phyloP scores from a whole-genome alignment of 2,329 filamentous ascomycete genomes.

The Canariomyces notabilis region DNA sequence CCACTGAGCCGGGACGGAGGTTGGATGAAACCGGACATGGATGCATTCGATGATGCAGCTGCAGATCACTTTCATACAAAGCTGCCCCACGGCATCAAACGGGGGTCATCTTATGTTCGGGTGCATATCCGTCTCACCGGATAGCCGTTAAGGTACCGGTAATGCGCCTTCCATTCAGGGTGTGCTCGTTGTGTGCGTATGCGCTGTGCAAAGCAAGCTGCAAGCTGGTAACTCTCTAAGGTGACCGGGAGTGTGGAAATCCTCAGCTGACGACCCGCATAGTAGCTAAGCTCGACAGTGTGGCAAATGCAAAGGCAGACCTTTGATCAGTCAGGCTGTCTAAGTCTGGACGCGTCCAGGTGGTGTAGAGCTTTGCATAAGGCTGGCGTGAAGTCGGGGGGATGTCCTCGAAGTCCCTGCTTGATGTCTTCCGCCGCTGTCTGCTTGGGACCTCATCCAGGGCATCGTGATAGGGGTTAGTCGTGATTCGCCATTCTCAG shows the following conservation, averaged over 20 bases:
- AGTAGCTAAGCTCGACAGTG: no score
- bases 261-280: no score
- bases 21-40: not conserved
- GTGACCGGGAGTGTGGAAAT: no score
- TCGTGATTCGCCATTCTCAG: conserved; percentile 9
- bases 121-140: not conserved
- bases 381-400: no score
- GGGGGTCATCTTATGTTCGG: not conserved
- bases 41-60: not conserved
- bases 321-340: no score
- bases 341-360: no score
- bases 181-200: not conserved
- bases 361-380: no score
- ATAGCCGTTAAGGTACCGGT: not conserved
- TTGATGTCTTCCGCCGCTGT: no score
- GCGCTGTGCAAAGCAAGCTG: not conserved
- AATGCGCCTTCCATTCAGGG: not conserved
- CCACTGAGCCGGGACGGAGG: not conserved
- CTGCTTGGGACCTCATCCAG: not conserved
- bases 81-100: not conserved
- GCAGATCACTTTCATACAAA: not conserved
- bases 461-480: not conserved
- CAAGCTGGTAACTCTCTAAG: not conserved
- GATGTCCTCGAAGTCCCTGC: no score
- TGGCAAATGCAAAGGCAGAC: no score